Base-by-base conservation (phyloP, 768 basidiomycete species). In the Trametes cubensis region DNA sequence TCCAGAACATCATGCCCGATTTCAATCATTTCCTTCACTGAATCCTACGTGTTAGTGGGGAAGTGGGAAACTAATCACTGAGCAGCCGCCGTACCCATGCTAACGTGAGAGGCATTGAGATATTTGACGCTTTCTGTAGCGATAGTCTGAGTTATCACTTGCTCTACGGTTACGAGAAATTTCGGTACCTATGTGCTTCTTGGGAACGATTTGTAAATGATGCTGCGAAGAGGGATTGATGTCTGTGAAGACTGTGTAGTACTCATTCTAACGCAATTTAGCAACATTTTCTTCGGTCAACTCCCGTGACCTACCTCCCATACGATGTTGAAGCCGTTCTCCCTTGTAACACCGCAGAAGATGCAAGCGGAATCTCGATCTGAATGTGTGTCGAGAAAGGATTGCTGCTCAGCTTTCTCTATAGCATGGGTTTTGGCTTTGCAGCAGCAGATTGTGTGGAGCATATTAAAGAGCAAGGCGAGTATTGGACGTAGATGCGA, bases 1-100 rank as follows among this genome's bases (percentile, higher is more conserved):
- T 85, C 82, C 39, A 92, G 73, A 46, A 87, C 69, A 40, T 69
- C 66, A 52, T 84, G 73, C 3, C 88, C 90, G 46, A 88, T 76
- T 6, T 58, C 67, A 57, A 76, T 69, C 84, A 86, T 83, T 14
- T 74, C 69, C 61, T 70, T 70, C 1, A 85, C 83, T 85, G 62
- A 14, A 38, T 42, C 13, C 15, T 17, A 20, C 46, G 23, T 2
- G 25, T 20, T 14, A 47, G n/a, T 23, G 5, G 23, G 20, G 25
- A 25, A 25, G 2, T 23, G 20, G 18, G n/a, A n/a, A n/a, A n/a
- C n/a, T n/a, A n/a, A 52, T 28, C 8, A n/a, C 71, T 63, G 58
- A 69, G 45, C 10, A 69, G 70, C 20, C 60, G n/a, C 13, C 76
- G 34, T 69, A 89, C 89, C 76, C 58, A 89, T 75, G 25, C 74